Evolutionary conservation across 2,329 filamentous ascomycete genomes (phyloP).

Genomic region (Hypoxylon sp.): DNA sequence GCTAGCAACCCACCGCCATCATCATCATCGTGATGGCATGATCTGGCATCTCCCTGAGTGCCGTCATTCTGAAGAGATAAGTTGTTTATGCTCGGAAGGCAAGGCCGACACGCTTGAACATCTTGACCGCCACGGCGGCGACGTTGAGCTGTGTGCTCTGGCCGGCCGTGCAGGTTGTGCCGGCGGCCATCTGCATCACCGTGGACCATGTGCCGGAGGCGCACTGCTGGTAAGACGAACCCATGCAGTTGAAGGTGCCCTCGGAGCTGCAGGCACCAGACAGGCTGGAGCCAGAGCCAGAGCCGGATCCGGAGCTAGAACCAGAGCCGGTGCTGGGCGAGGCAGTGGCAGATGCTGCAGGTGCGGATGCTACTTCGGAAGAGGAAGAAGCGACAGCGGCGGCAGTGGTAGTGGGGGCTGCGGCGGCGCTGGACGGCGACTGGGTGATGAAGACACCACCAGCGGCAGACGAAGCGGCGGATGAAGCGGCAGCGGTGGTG

Average conservation of each 20-base stretch:
- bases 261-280: slow-evolving; percentile 57
- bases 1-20: no score
- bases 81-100: slow-evolving; percentile 41
- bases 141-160: slow-evolving; percentile 53
- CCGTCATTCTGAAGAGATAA: not conserved
- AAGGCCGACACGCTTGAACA: slow-evolving; percentile 36
- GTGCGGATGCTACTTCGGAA: slow-evolving; percentile 22
- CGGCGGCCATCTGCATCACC: slow-evolving; percentile 52
- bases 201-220: slow-evolving; percentile 61
- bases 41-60: no score
- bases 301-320: slow-evolving; percentile 42
- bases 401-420: slow-evolving; percentile 21
- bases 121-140: slow-evolving; percentile 34
- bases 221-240: slow-evolving; percentile 63
- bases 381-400: slow-evolving; percentile 26
- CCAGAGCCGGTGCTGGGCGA: slow-evolving; percentile 36
- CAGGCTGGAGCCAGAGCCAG: slow-evolving; percentile 39
- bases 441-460: slow-evolving; percentile 39
- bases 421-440: slow-evolving; percentile 13
- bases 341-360: slow-evolving; percentile 35
- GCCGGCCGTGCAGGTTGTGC: slow-evolving; percentile 56
- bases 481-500: slow-evolving; percentile 30
- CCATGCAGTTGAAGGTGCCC: slow-evolving; percentile 64
- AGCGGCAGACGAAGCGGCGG: slow-evolving; percentile 28
- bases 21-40: no score